Conservation (phyloP, 2,329 filamentous ascomycete species). For the Pseudopyricularia cyperi region DNA sequence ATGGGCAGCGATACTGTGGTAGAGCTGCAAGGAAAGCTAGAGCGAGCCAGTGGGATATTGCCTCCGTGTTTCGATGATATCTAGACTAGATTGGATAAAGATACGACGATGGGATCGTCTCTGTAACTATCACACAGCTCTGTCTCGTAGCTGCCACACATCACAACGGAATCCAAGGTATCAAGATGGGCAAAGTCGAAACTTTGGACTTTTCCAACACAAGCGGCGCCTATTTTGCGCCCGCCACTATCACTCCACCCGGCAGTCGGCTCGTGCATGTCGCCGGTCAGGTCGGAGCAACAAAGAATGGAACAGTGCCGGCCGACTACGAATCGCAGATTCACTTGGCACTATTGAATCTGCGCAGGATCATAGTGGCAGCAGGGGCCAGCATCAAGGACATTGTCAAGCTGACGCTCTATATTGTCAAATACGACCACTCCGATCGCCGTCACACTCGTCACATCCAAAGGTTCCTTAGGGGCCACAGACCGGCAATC, state of each 20-base stretch:
- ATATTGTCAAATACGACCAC: background rate
- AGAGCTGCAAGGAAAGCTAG: background rate
- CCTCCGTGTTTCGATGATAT: background rate
- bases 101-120: background rate
- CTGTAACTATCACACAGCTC: background rate
- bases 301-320: background rate
- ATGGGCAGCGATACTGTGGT: background rate
- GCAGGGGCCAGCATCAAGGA: background rate
- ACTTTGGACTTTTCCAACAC: background rate
- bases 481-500: constrained; percentile 23
- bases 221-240: background rate
- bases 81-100: background rate
- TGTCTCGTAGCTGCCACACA: background rate
- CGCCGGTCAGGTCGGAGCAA: background rate
- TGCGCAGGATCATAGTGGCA: background rate
- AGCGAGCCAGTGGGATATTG: background rate
- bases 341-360: background rate
- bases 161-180: background rate
- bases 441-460: background rate
- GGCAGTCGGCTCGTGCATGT: background rate
- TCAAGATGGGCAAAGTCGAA: background rate
- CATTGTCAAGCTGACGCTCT: background rate
- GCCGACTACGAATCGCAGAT: background rate
- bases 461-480: background rate
- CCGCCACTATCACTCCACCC: background rate